Conservation (phyloP, 2,329 filamentous ascomycete species). For the Ceratocystis smalleyi region DNA sequence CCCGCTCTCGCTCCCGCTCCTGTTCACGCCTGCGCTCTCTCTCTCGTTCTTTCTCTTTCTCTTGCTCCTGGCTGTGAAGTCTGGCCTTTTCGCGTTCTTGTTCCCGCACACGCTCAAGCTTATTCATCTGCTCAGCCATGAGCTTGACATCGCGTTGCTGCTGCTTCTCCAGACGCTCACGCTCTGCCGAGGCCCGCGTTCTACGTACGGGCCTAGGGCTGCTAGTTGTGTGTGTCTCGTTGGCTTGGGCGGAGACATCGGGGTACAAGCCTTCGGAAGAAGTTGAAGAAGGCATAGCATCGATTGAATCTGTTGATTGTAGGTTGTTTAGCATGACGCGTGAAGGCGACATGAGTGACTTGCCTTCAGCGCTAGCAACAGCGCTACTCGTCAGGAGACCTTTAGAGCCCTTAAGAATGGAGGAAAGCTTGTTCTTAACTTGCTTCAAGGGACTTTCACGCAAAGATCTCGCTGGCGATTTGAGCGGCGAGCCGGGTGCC, state of each 20-base stretch:
- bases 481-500: conserved; percentile 30
- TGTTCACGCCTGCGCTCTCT: conserved; percentile 22
- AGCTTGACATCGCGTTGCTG: conserved; percentile 49
- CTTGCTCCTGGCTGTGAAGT: conserved; percentile 42
- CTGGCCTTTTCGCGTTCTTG: conserved; percentile 55
- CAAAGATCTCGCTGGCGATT: conserved; percentile 40
- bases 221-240: conserved; percentile 21
- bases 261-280: conserved; percentile 30
- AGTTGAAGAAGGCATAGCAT: conserved; percentile 20
- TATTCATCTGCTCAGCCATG: conserved; percentile 43
- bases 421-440: conserved; percentile 83
- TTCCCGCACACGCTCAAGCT: conserved; percentile 51
- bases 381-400: conserved; percentile 69
- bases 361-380: conserved; percentile 46
- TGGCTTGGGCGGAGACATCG: conserved; percentile 24
- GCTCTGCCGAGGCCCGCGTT: conserved; percentile 43
- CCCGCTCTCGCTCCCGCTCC: conserved; percentile 7
- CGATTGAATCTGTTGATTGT: conserved; percentile 36
- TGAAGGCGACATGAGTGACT: conserved; percentile 42
- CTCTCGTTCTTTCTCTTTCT: conserved; percentile 40
- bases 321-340: conserved; percentile 31
- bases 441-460: conserved; percentile 74
- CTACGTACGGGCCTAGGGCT: conserved; percentile 29
- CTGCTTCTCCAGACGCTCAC: conserved; percentile 50
- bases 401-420: conserved; percentile 75